Base-by-base conservation (phyloP, 2,329 filamentous ascomycete species). In the Aspergillus oerlinghausenensis region DNA sequence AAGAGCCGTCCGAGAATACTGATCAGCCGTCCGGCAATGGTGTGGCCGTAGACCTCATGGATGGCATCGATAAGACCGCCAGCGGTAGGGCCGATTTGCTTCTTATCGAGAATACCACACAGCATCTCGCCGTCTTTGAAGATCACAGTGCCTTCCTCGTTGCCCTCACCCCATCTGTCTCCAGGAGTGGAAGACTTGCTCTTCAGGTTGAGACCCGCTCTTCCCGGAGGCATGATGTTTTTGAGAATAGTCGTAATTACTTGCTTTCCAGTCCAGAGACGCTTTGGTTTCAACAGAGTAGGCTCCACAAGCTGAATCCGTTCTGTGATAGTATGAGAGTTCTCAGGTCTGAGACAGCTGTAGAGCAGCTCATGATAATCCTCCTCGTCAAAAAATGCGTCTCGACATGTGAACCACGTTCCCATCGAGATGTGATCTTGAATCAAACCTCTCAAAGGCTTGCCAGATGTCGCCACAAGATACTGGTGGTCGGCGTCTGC, bases 401-500 rank as follows among this genome's bases (percentile, higher is more conserved):
- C 94, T 67, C 90, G 87, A 73, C 87, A 96, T 56, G 92, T 96
- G 55, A 99, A 84, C 74, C 88, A 88, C 3, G 96, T 90, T 48
- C 90, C 92, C 71, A 99, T 93, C 2, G 93, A 97, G 58, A 99
- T 89, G 74, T 99, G 94, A 81, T 99, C 94, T 75, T 99, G 95
- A 75, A 99, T 99, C 52, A 99, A 79, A 84, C 94, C 94, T 80
- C 94, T 84, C 17, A 99, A 80, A 0, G 94, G 94, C 69, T 96
- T 96, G 55, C 94, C 94, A 17, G 91, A 90, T 3, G 94, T 99
- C 21, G 89, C 90, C 35, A 92, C 96, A 38, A 99, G 83, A 71
- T 99, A 99, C 68, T 99, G 94, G 69, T 97, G 92, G 71, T 99
- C 93, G 2, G 94, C 97, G 71, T 97, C 93, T 40, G 94, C 94